These are phyloP conservation scores for Anisogramma anomala DNA, from an alignment of 2,329 filamentous ascomycete species.

Conservation along the genomic window DNA sequence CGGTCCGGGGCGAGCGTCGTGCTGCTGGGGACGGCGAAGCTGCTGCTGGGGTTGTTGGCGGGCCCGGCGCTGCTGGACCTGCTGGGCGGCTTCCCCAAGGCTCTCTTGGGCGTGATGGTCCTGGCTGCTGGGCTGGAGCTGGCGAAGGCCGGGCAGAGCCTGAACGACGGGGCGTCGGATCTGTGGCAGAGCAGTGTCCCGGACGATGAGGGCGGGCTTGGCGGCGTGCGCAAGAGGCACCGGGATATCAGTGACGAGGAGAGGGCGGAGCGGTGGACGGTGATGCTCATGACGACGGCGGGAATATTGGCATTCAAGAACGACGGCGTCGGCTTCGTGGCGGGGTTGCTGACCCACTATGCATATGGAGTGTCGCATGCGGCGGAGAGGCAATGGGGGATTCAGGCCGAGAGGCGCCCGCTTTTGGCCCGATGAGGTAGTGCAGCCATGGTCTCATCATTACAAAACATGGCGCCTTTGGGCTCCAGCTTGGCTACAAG, in stretches of 20 bases:
- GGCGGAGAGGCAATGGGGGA: conserved; percentile 21
- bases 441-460: too few species aligned
- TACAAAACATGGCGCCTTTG: not conserved
- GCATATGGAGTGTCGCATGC: conserved; percentile 42
- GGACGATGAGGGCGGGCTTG: conserved; percentile 23
- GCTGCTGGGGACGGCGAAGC: conserved; percentile 63
- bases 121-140: conserved; percentile 81
- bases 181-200: conserved; percentile 36
- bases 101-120: conserved; percentile 76
- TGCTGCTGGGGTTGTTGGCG: conserved; percentile 63
- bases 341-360: conserved; percentile 69
- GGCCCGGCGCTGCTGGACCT: conserved; percentile 62
- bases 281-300: conserved; percentile 82
- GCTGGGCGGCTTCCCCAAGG: conserved; percentile 60
- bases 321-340: conserved; percentile 75
- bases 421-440: conserved; percentile 14
- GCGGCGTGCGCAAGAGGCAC: conserved; percentile 29
- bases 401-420: conserved; percentile 22
- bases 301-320: conserved; percentile 78
- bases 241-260: conserved; percentile 53
- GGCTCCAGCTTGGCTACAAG: too few species aligned
- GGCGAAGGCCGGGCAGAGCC: conserved; percentile 68
- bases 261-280: conserved; percentile 64
- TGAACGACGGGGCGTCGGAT: conserved; percentile 60
- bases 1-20: conserved; percentile 77